These are phyloP conservation scores for Phoma sp. DNA, from an alignment of 2,329 filamentous ascomycete genomes.

Conservation along the genomic window DNA sequence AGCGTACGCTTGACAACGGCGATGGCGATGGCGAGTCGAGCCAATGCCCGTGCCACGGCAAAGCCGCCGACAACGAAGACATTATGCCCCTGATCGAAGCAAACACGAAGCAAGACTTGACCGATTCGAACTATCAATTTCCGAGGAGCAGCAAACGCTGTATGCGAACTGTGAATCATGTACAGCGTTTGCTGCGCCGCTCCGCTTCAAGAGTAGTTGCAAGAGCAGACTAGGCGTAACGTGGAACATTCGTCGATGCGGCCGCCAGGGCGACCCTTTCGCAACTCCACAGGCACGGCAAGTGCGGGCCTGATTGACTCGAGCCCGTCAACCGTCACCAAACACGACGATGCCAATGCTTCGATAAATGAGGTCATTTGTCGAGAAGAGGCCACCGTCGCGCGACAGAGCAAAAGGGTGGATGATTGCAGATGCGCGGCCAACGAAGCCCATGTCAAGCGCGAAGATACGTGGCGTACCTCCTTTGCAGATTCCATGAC, in stretches of 20 bases:
- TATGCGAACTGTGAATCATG: constrained; percentile 57
- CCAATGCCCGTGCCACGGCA: constrained; percentile 13
- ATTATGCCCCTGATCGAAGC: constrained; percentile 28
- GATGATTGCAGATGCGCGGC: constrained; percentile 48
- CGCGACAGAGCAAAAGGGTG: constrained; percentile 46
- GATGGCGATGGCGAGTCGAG: constrained; percentile 10
- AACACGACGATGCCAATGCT: constrained; percentile 14
- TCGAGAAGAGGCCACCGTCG: constrained; percentile 36
- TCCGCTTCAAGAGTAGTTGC: constrained; percentile 44
- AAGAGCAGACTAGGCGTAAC: constrained; percentile 20
- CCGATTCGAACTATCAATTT: constrained; percentile 10
- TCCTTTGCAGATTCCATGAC: constrained; percentile 50
- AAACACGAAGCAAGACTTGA: background rate
- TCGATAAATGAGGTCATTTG: constrained; percentile 21
- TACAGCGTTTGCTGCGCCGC: constrained; percentile 53
- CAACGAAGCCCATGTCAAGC: constrained; percentile 41
- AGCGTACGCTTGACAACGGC: constrained; percentile 21
- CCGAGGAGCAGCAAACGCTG: constrained; percentile 33
- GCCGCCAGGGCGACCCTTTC: background rate
- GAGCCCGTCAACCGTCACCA: constrained; percentile 22
- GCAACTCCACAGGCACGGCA: constrained; percentile 2
- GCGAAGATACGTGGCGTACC: constrained; percentile 50
- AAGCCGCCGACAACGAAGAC: constrained; percentile 20
- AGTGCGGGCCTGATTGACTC: constrained; percentile 4
- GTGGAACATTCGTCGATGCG: constrained; percentile 10